Percentiles rank a stretch among this genome's conserved stretches.
Evolutionary conservation across 192 early-diverging fungal genomes (phyloP).

Genomic region (Coemansia guatemalensis): DNA sequence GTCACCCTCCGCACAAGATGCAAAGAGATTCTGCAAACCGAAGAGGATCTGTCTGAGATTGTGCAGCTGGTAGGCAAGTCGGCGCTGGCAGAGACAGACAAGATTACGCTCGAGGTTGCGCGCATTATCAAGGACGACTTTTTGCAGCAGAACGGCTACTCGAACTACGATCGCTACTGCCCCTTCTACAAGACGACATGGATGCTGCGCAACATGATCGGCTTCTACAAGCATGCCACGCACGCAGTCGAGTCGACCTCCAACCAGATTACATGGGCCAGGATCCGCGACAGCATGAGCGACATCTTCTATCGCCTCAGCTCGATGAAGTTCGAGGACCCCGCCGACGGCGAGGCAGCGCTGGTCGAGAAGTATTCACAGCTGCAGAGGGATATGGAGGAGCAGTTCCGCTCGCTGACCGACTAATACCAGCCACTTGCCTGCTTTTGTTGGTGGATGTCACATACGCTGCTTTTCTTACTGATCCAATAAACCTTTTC

Average conservation of each 20-base stretch:
- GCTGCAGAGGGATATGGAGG: slow-evolving; percentile 95
- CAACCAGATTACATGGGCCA: slow-evolving; percentile 89
- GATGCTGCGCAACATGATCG: slow-evolving; percentile 97
- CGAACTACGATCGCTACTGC: slow-evolving; percentile 97
- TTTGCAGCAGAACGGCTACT: slow-evolving; percentile 99
- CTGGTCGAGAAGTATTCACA: slow-evolving; percentile 86
- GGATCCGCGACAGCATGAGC: slow-evolving; percentile 88
- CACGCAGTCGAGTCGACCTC: slow-evolving; percentile 94
- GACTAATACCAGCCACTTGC: slow-evolving; percentile 53
- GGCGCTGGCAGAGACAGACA: slow-evolving; percentile 89
- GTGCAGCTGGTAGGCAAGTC: slow-evolving; percentile 99
- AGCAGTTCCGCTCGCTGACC: slow-evolving; percentile 80
- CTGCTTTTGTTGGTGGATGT: slow-evolving; percentile 10
- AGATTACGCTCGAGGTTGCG: slow-evolving; percentile 98
- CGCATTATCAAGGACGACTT: slow-evolving; percentile 99
- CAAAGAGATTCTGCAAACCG: slow-evolving; percentile 98
- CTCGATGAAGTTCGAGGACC: slow-evolving; percentile 99
- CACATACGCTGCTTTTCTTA: neutral
- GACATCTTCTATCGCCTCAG: slow-evolving; percentile 95
- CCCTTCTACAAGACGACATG: slow-evolving; percentile 99
- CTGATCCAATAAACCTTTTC: neutral
- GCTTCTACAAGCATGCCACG: slow-evolving; percentile 91
- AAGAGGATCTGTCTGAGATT: slow-evolving; percentile 98
- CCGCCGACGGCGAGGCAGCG: slow-evolving; percentile 89
- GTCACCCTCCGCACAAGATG: slow-evolving; percentile 84